phyloP scores from a whole-genome alignment of 768 basidiomycete genomes.

The Serendipita indica region DNA sequence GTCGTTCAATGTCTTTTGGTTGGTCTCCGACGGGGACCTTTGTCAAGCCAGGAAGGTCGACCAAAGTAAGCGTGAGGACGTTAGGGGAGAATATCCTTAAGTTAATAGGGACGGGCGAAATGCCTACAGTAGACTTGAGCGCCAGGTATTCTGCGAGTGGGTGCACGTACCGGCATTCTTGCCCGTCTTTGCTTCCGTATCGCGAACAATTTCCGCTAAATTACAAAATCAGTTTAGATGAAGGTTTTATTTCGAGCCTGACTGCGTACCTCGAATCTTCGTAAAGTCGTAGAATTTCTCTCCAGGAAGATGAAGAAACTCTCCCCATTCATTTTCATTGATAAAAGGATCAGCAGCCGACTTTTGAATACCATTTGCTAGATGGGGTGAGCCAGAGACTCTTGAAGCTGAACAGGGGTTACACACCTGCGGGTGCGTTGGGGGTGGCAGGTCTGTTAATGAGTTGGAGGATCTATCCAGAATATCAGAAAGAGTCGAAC shows the following conservation, averaged over 20 bases:
- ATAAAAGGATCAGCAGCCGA: conserved; percentile 50
- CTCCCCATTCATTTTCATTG: conserved; percentile 96
- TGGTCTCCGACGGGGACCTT: conserved; percentile 95
- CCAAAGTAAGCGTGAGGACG: conserved; percentile 90
- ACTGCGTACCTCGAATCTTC: conserved; percentile 13
- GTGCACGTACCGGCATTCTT: conserved; percentile 57
- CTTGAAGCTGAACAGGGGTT: conserved; percentile 34
- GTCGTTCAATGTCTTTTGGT: conserved; percentile 92
- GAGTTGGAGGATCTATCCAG: conserved; percentile 70
- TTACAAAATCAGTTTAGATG: conserved; percentile 27
- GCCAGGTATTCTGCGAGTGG: neutral
- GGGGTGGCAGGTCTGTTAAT: conserved; percentile 59
- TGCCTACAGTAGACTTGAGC: conserved; percentile 36
- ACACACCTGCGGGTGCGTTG: conserved; percentile 31
- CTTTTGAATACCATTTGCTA: conserved; percentile 20
- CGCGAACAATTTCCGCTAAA: conserved; percentile 90
- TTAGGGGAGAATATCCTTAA: conserved; percentile 94
- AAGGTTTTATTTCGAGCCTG: neutral
- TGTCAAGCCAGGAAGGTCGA: conserved; percentile 92
- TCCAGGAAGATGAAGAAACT: conserved; percentile 90
- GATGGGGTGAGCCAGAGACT: neutral
- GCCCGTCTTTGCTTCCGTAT: conserved; percentile 97
- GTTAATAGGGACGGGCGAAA: conserved; percentile 95
- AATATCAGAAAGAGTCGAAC: conserved; percentile 4
- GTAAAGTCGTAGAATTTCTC: conserved; percentile 98